Percentiles rank a stretch among this genome's conserved stretches.
These are phyloP conservation scores for Stromatinia cepivora DNA, from an alignment of 2,329 filamentous ascomycete genomes.

Conservation along the genomic window DNA sequence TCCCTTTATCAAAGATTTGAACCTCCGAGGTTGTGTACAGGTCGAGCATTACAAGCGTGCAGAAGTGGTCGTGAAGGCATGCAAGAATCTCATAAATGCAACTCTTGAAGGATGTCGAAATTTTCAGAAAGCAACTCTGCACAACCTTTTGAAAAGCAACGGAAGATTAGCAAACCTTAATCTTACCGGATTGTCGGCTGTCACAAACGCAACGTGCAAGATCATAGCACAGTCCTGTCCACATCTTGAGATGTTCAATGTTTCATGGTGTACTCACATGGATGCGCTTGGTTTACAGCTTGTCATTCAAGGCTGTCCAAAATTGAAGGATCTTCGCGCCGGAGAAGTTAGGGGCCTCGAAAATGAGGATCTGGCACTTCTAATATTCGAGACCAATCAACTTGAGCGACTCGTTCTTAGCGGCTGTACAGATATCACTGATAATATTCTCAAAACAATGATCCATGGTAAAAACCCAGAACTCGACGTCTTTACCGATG, in stretches of 20 bases:
- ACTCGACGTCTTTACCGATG: slow-evolving; percentile 76
- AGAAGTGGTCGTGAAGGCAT: slow-evolving; percentile 77
- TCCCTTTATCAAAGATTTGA: slow-evolving; percentile 87
- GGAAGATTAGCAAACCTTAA: slow-evolving; percentile 79
- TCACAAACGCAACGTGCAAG: slow-evolving; percentile 82
- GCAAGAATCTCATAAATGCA: slow-evolving; percentile 82
- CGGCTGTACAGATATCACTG: slow-evolving; percentile 75
- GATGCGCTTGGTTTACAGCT: slow-evolving; percentile 73
- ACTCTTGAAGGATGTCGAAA: slow-evolving; percentile 89
- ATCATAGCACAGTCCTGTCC: slow-evolving; percentile 81
- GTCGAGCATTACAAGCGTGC: slow-evolving; percentile 77
- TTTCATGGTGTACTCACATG: slow-evolving; percentile 90
- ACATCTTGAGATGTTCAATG: slow-evolving; percentile 78
- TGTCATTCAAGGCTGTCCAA: slow-evolving; percentile 71
- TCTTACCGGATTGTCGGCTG: slow-evolving; percentile 75
- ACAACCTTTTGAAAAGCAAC: slow-evolving; percentile 74
- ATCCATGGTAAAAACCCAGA: slow-evolving; percentile 75
- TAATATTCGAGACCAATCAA: slow-evolving; percentile 76
- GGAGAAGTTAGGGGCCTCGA: slow-evolving; percentile 81
- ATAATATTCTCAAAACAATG: slow-evolving; percentile 71
- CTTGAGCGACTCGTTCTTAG: slow-evolving; percentile 81
- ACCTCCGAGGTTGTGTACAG: slow-evolving; percentile 88
- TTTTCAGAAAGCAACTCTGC: slow-evolving; percentile 74
- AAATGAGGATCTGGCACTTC: slow-evolving; percentile 67
- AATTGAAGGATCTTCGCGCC: slow-evolving; percentile 75